Percentiles rank a stretch among this genome's conserved stretches.
phyloP scores from a whole-genome alignment of 2,329 filamentous ascomycete genomes.

The Xylariomycetidae sp. region DNA sequence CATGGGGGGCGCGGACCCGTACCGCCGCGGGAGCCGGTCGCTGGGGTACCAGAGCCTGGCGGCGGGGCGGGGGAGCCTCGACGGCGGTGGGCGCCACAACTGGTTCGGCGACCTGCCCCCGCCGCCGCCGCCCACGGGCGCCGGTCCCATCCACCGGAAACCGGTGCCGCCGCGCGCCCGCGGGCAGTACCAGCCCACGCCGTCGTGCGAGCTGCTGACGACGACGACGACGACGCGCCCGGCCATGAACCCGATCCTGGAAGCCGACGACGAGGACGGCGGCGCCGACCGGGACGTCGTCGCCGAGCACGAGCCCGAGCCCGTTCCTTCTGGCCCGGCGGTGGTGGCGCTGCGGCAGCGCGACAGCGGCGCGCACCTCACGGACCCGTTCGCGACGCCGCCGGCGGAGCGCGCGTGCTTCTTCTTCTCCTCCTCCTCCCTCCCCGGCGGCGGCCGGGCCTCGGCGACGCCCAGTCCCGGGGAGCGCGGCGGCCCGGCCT shows the following conservation, averaged over 20 bases:
- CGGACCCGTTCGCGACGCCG: slow-evolving; percentile 48
- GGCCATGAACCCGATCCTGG: slow-evolving; percentile 52
- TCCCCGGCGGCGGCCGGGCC: slow-evolving; percentile 26
- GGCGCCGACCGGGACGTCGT: neutral
- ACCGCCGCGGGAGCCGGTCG: slow-evolving; percentile 32
- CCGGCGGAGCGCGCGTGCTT: slow-evolving; percentile 19
- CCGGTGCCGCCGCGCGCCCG: slow-evolving; percentile 24
- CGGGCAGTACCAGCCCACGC: slow-evolving; percentile 31
- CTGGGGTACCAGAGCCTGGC: slow-evolving; percentile 47
- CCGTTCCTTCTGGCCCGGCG: slow-evolving; percentile 14
- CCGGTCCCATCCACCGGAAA: slow-evolving; percentile 20
- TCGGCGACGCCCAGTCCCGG: slow-evolving; percentile 37
- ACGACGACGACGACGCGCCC: slow-evolving; percentile 26
- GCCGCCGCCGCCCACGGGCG: slow-evolving; percentile 5
- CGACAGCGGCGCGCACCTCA: slow-evolving; percentile 23
- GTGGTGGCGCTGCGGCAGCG: slow-evolving; percentile 7
- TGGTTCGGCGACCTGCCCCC: slow-evolving; percentile 18
- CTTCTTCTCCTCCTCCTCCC: slow-evolving; percentile 13
- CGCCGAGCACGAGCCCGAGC: slow-evolving; percentile 4
- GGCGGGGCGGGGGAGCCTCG: slow-evolving; percentile 20
- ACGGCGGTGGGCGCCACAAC: slow-evolving; percentile 20
- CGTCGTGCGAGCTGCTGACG: slow-evolving; percentile 24
- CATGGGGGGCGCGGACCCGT: slow-evolving; percentile 37
- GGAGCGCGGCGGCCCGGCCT: slow-evolving; percentile 17
- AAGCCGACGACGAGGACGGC: slow-evolving; percentile 47